Base-by-base conservation (phyloP, 1,139 yeast species). In the Geotrichum candidum region DNA sequence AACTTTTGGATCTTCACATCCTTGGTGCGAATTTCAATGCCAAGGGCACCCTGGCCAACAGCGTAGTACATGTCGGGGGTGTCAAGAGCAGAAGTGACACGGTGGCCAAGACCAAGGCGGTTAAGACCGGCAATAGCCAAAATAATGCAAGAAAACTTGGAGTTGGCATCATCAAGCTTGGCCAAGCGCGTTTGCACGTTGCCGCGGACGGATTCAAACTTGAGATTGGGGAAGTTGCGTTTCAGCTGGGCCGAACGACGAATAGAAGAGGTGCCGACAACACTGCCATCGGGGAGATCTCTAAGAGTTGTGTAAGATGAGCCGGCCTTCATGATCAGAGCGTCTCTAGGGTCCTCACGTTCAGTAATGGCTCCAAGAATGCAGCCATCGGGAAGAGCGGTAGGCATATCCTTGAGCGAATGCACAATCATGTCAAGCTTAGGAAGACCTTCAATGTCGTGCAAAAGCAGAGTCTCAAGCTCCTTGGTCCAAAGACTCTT, bases 31-130 rank as follows among this genome's bases (percentile, higher is more conserved):
- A 92, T 89, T 76, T 94, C 99, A 51, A 94, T 79, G 25, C 98
- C 99, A 60, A 94, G 78, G 0, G 98, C 98, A 66, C 99, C 99
- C 78, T 94, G 99, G 22, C 99, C 99, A 52, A 94, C 97, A 0
- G 99, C 97, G 72, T 94, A 90, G 73, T 86, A 89, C 96, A 94
- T 90, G 63, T 87, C 90, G 50, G 90, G 89, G n/a, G 85, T 82
- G 65, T 87, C 85, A 65, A 94, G 80, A 67, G 74, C 80, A 46
- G 75, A 68, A 52, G 85, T 79, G 70, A 94, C 91, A 74, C 98
- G 81, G 65, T 84, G 76, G 35, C 83, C 85, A 62, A 91, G 77
- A 2, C 86, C 90, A 55, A 88, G 77, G 67, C 99, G 83, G 51
- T 83, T 78, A 64, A 94, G 80, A 1, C 99, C 99, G 3, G 99